These are phyloP conservation scores for Zygosaccharomyces gambellarensis DNA, from an alignment of 805 yeast genomes.

Conservation along the genomic window DNA sequence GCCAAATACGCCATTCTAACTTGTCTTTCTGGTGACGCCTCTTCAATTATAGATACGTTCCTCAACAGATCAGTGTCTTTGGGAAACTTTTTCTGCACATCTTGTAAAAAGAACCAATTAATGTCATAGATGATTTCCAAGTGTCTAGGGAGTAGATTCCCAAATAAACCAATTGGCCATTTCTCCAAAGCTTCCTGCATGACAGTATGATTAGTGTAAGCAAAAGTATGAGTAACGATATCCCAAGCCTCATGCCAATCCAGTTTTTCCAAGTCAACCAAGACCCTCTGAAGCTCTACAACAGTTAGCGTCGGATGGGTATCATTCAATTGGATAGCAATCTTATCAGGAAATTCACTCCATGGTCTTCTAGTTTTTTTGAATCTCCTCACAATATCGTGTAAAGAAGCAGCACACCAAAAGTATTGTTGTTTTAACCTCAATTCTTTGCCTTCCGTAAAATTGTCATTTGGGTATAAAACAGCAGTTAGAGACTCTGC, in stretches of 20 bases:
- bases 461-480: constrained; percentile 89
- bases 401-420: constrained; percentile 93
- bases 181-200: constrained; percentile 93
- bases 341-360: constrained; percentile 76
- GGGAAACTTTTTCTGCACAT: constrained; percentile 74
- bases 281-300: constrained; percentile 80
- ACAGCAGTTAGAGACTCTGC: constrained; percentile 94
- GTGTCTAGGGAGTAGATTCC: constrained; percentile 81
- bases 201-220: constrained; percentile 93
- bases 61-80: constrained; percentile 55
- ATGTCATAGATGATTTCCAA: constrained; percentile 84
- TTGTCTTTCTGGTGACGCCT: constrained; percentile 62
- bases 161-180: constrained; percentile 85
- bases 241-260: constrained; percentile 84
- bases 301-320: constrained; percentile 92
- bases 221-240: constrained; percentile 74
- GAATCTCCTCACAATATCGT: constrained; percentile 85
- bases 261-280: constrained; percentile 77
- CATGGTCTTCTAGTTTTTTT: constrained; percentile 73
- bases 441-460: constrained; percentile 83
- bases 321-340: constrained; percentile 90
- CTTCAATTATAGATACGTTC: constrained; percentile 82
- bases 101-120: constrained; percentile 71
- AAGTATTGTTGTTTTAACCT: constrained; percentile 93
- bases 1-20: constrained; percentile 92